Conservation (phyloP, 2,329 filamentous ascomycete species). For the Periglandula ipomoeae region DNA sequence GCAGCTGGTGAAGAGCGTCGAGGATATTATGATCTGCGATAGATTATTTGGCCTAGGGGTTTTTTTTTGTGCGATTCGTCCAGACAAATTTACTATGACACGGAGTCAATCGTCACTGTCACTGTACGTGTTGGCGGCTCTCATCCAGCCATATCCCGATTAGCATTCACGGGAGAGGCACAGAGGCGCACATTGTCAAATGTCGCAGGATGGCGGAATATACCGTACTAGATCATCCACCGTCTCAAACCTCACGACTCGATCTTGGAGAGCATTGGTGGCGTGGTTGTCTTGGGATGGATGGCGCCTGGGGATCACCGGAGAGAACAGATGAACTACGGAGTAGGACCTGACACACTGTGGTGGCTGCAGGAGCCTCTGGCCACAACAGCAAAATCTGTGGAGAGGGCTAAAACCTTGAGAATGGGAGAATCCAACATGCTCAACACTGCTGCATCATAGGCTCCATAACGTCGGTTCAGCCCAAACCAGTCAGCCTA, state of each 20-base stretch:
- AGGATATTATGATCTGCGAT: too few species aligned
- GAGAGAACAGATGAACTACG: background rate
- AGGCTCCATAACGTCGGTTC: too few species aligned
- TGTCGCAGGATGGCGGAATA: constrained; percentile 3
- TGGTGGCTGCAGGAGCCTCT: background rate
- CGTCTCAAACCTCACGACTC: background rate
- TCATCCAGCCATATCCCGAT: background rate
- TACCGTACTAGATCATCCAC: constrained; percentile 6
- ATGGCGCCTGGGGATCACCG: background rate
- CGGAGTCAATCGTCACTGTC: too few species aligned
- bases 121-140: background rate
- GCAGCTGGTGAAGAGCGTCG: too few species aligned
- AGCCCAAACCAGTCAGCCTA: too few species aligned
- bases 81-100: too few species aligned
- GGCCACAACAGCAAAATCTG: background rate
- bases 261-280: constrained; percentile 1
- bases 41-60: too few species aligned
- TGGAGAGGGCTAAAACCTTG: too few species aligned
- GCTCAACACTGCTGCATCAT: too few species aligned
- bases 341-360: background rate
- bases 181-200: constrained; percentile 5
- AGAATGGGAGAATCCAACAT: too few species aligned
- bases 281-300: background rate
- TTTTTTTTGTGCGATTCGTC: too few species aligned
- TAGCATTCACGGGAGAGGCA: constrained; percentile 6